Conservation (phyloP, 805 yeast species). For the Teunomyces atbi region DNA sequence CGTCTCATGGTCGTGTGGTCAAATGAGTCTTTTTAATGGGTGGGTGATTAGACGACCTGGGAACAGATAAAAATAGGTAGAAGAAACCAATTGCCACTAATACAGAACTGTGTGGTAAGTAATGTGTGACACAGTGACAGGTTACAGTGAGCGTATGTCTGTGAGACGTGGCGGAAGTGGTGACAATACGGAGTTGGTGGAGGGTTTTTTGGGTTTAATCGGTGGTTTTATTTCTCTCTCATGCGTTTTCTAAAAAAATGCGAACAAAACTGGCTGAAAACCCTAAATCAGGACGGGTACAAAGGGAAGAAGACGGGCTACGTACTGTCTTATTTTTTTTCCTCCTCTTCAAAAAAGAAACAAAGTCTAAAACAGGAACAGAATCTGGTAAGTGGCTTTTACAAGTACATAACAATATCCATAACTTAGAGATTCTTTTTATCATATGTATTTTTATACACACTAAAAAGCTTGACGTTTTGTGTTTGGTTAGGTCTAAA, state of each 20-base stretch:
- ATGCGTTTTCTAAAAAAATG: not conserved
- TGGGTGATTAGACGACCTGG: not conserved
- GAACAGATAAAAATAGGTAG: not conserved
- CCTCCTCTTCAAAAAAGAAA: not conserved
- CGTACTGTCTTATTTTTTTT: not conserved
- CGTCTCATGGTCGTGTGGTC: slow-evolving; percentile 7
- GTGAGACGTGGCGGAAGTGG: not conserved
- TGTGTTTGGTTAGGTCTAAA: no score
- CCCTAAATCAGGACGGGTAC: not conserved
- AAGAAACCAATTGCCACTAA: not conserved
- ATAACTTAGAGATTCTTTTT: no score
- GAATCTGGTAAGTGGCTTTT: no score
- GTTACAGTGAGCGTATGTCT: not conserved
- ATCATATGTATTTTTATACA: no score
- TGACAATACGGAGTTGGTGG: not conserved
- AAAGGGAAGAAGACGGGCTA: not conserved
- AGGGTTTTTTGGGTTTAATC: not conserved
- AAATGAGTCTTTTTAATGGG: not conserved
- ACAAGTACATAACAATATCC: no score
- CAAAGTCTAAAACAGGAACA: not conserved
- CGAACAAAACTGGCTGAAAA: not conserved
- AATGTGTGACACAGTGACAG: not conserved
- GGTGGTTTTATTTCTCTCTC: not conserved
- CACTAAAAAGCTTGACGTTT: no score
- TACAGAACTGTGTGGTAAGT: not conserved